A percentile compares a stretch with the other conserved stretches of the same genome.
Conservation (phyloP, 768 basidiomycete genomes). For the Pisolithus sp. region DNA sequence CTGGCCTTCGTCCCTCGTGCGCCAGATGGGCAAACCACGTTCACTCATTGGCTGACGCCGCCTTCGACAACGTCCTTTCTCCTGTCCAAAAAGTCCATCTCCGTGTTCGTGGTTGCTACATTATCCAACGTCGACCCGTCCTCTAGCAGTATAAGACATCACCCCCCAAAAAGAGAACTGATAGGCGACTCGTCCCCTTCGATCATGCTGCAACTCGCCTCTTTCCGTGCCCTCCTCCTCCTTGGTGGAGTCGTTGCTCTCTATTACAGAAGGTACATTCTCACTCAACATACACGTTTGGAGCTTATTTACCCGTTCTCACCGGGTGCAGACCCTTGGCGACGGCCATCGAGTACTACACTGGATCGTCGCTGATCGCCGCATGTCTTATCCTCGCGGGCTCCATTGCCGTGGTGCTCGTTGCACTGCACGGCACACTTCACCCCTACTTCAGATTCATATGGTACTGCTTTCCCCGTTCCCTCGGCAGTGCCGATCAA, state of each 20-base stretch:
- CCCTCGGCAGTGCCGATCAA: slow-evolving; percentile 36
- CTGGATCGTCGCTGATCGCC: slow-evolving; percentile 23
- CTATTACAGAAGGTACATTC: slow-evolving; percentile 16
- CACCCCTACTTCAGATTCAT: slow-evolving; percentile 40
- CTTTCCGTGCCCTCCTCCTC: slow-evolving; percentile 16
- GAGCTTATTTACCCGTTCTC: background rate
- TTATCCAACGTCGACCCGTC: background rate
- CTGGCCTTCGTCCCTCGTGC: slow-evolving; percentile 4
- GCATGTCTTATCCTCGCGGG: slow-evolving; percentile 23
- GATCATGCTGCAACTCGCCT: slow-evolving; percentile 5
- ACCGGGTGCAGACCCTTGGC: slow-evolving; percentile 9
- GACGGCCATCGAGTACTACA: slow-evolving; percentile 18
- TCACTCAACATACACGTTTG: background rate
- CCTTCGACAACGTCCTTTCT: background rate
- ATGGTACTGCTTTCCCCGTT: slow-evolving; percentile 46
- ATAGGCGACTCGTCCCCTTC: background rate
- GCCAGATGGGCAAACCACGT: background rate
- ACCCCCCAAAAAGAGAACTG: background rate
- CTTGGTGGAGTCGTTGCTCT: slow-evolving; percentile 11
- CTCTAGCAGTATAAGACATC: slow-evolving; percentile 1
- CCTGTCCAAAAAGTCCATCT: background rate
- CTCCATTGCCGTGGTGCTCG: slow-evolving; percentile 14
- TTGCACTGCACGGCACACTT: slow-evolving; percentile 21
- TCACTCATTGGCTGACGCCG: background rate
- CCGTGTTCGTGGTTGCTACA: background rate